Evolutionary conservation across 495 filamentous ascomycete genomes (phyloP), one percentile per base, ranked within the genome.

Genomic region (Tuber umbilicatum): DNA sequence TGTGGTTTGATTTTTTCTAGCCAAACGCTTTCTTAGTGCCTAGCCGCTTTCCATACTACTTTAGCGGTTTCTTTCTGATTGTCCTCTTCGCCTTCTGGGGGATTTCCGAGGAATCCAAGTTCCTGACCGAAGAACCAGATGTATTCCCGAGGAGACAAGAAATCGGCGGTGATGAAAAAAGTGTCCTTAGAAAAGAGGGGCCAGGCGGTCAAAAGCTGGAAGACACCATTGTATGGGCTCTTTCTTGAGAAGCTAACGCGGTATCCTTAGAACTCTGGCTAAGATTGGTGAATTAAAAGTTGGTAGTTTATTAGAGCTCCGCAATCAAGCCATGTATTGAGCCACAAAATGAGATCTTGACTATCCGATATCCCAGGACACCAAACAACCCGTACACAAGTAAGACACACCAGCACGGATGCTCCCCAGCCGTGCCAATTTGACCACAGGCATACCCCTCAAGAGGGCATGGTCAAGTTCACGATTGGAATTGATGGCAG

Each of bases 141-240:
- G 0, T 71, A 10, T 47, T 47, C 70, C 31, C 70, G n/a, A 23
- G 7, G 23, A 47, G 43, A 41, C 38, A 71, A 45, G 70, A 47
- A 21, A 71, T 47, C 35, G 41, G 47, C 35, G 38, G 31, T 31
- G 70, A 43, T 21, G 70, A 71, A 43, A 35, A 42, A 40, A 40
- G 38, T 37, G 21, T 27, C 31, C 19, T 47, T 47, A 19, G 40
- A 42, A 47, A 71, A 47, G n/a, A 71, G 40, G 0, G 70, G 41
- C 23, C 70, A 41, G n/a, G 45, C 37, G 21, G 70, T 71, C 23
- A 41, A 43, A 45, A 71, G 37, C 40, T 71, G 70, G 70, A 71
- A 71, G 41, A 47, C 41, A 3, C 10, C 27, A 43, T 35, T 41
- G 27, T 35, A 71, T 21, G 35, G 43, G 27, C 31, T 35, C 47